phyloP scores from a whole-genome alignment of 108 stramenopile species.

The Skeletonema marinoi region DNA sequence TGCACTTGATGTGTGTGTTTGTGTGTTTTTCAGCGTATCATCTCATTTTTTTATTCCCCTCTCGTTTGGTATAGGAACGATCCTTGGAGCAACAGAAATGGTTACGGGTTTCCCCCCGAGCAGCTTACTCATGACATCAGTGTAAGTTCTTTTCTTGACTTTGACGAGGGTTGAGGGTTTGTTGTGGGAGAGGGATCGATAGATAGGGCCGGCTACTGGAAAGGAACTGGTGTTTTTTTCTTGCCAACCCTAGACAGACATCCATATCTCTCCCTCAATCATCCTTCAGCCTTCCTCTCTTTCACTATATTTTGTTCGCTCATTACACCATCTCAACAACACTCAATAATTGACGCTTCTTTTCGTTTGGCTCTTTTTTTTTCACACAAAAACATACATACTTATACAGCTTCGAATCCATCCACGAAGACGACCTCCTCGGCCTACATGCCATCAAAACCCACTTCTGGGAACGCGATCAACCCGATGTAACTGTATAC shows the following conservation, averaged over 20 bases:
- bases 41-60: slow-evolving; percentile 1
- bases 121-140: slow-evolving; percentile 80
- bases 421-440: slow-evolving; percentile 80
- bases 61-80: slow-evolving; percentile 63
- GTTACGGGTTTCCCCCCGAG: slow-evolving; percentile 80
- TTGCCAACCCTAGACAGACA: background rate
- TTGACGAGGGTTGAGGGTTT: background rate
- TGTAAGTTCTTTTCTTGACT: slow-evolving; percentile 45
- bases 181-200: background rate
- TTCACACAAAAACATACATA: background rate
- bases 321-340: background rate
- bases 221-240: background rate
- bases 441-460: slow-evolving; percentile 78
- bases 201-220: too few species aligned
- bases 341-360: slow-evolving; percentile 1
- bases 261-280: background rate
- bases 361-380: background rate
- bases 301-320: background rate
- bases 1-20: background rate
- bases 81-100: slow-evolving; percentile 81
- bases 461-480: slow-evolving; percentile 83
- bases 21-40: background rate
- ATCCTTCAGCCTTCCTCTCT: background rate
- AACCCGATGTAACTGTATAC: slow-evolving; percentile 76
- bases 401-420: slow-evolving; percentile 57